Evolutionary conservation across 2,329 filamentous ascomycete genomes (phyloP).

Genomic region (Alternaria sp.): DNA sequence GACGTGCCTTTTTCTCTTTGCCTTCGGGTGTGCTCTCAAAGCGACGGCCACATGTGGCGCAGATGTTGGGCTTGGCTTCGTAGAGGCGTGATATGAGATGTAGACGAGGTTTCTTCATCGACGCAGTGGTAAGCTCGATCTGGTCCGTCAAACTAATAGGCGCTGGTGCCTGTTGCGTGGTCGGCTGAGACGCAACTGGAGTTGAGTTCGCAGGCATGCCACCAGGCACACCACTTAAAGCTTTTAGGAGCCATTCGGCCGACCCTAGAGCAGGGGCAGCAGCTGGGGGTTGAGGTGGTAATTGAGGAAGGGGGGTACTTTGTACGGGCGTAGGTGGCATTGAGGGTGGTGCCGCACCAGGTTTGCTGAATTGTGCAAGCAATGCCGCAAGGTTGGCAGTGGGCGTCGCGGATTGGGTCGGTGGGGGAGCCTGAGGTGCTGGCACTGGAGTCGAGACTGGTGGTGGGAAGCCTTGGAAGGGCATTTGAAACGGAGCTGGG

Average conservation of each 20-base stretch:
- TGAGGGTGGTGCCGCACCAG: conserved; percentile 27
- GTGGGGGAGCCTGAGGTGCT: conserved; percentile 32
- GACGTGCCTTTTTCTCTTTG: conserved; percentile 83
- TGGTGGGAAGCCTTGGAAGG: conserved; percentile 37
- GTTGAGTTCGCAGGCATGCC: conserved; percentile 38
- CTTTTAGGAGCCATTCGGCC: conserved; percentile 46
- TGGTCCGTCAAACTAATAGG: conserved; percentile 56
- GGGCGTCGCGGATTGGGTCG: conserved; percentile 38
- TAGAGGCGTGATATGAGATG: conserved; percentile 79
- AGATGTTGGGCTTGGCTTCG: conserved; percentile 84
- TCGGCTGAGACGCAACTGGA: conserved; percentile 36
- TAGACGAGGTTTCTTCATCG: conserved; percentile 79
- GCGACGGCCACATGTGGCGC: conserved; percentile 88
- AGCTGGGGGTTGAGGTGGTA: conserved; percentile 25
- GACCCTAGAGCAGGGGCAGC: conserved; percentile 30
- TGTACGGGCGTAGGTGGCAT: conserved; percentile 29
- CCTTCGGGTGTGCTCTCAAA: conserved; percentile 82
- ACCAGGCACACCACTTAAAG: conserved; percentile 37
- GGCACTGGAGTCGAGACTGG: conserved; percentile 34
- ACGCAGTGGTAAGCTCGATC: conserved; percentile 70
- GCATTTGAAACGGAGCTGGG: conserved; percentile 38
- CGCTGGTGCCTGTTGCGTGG: conserved; percentile 40
- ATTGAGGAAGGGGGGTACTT: conserved; percentile 27
- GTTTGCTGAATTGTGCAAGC: conserved; percentile 44
- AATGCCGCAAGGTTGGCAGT: conserved; percentile 43